Percentiles rank a stretch among this genome's conserved stretches.
Evolutionary conservation across 441 rosid species (phyloP).

Genomic region (Erodium texanum): DNA sequence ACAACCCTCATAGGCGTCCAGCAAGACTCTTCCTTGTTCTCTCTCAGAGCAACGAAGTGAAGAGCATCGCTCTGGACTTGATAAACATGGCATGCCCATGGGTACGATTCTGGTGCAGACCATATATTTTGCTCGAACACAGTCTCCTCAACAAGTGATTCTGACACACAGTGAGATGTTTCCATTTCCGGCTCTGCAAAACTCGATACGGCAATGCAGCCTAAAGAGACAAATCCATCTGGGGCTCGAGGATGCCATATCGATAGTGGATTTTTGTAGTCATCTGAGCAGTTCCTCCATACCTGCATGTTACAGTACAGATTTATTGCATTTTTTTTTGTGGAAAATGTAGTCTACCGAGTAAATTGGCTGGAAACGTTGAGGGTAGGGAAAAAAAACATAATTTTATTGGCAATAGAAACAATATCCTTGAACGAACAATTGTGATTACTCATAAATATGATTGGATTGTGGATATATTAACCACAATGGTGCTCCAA

Average conservation of each 20-base stretch:
- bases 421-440: background rate
- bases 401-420: background rate
- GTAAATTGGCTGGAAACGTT: background rate
- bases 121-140: slow-evolving; percentile 88
- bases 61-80: slow-evolving; percentile 86
- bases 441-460: background rate
- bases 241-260: slow-evolving; percentile 97
- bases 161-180: slow-evolving; percentile 55
- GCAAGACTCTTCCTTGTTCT: slow-evolving; percentile 54
- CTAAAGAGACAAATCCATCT: slow-evolving; percentile 64
- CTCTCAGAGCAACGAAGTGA: slow-evolving; percentile 78
- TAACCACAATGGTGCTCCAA: too few species aligned
- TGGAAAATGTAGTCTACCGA: background rate
- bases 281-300: slow-evolving; percentile 89
- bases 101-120: slow-evolving; percentile 77
- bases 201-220: slow-evolving; percentile 61
- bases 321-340: background rate
- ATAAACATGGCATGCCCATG: slow-evolving; percentile 89
- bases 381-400: background rate
- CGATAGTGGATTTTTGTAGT: slow-evolving; percentile 60
- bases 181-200: slow-evolving; percentile 62
- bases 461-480: too few species aligned
- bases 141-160: slow-evolving; percentile 57
- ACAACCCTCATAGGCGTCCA: slow-evolving; percentile 74
- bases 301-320: slow-evolving; percentile 40